Percentiles rank a stretch among this genome's conserved stretches.
Evolutionary conservation across 73 alveolate genomes (phyloP).

Genomic region (Durusdinium trenchii): DNA sequence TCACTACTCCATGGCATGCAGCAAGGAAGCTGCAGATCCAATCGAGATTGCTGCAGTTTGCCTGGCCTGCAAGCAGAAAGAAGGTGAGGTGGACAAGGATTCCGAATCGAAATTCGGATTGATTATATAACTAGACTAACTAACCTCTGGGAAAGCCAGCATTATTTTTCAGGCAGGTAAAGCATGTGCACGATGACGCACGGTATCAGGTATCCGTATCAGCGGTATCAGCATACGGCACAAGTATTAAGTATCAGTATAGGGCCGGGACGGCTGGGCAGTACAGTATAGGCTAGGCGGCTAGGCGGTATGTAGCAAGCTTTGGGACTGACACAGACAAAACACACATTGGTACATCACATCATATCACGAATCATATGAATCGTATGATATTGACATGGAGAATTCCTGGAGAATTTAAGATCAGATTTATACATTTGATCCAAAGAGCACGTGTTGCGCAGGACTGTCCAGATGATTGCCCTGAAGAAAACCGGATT

Average conservation of each 20-base stretch:
- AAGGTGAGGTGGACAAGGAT: constrained; percentile 23
- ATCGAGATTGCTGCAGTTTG: background rate
- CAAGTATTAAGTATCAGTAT: too few relatives aligned
- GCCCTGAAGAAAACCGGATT: background rate
- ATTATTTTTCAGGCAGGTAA: too few relatives aligned
- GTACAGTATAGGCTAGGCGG: too few relatives aligned
- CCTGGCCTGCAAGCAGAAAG: constrained; percentile 12
- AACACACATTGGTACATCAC: background rate
- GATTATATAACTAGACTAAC: too few relatives aligned
- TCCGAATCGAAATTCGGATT: background rate
- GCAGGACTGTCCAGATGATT: background rate
- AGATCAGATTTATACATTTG: background rate
- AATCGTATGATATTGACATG: background rate
- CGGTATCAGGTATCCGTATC: background rate
- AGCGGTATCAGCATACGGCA: background rate
- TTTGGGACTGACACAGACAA: too few relatives aligned
- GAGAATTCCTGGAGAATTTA: background rate
- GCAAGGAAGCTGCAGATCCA: background rate
- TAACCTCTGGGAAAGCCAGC: too few relatives aligned
- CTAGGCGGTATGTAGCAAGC: too few relatives aligned
- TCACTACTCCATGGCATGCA: background rate
- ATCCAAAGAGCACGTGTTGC: background rate
- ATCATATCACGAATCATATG: background rate
- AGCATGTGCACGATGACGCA: background rate
- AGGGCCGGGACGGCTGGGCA: too few relatives aligned